Evolutionary conservation across 495 filamentous ascomycete genomes (phyloP).

Genomic region (Neurospora sp.): DNA sequence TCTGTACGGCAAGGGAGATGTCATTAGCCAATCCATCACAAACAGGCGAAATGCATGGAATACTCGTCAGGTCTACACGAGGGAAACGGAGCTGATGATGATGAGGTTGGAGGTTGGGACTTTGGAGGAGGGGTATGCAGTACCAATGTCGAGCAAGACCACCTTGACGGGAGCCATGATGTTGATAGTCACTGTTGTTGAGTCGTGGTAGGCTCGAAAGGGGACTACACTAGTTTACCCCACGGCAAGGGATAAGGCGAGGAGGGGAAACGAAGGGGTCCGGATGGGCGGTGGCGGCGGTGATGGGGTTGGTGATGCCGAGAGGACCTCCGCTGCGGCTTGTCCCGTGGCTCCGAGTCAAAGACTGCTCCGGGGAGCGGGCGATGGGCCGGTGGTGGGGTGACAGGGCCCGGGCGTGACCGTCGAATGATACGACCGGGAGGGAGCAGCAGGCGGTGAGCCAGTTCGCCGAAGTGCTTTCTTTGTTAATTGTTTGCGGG

Average conservation of each 20-base stretch:
- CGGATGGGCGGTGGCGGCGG: not conserved
- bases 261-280: not conserved
- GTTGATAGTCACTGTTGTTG: slow-evolving; percentile 1
- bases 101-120: not conserved
- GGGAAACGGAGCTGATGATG: not conserved
- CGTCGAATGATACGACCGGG: not conserved
- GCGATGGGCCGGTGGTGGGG: not conserved
- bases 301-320: not conserved
- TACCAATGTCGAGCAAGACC: slow-evolving; percentile 43
- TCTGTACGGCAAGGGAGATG: slow-evolving; percentile 34
- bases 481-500: not conserved
- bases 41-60: slow-evolving; percentile 17
- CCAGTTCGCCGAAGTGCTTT: not conserved
- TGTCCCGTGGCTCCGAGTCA: not conserved
- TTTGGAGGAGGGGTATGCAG: slow-evolving; percentile 1
- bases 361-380: not conserved
- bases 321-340: not conserved
- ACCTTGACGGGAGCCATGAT: slow-evolving; percentile 28
- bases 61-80: not conserved
- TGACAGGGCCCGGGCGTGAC: not conserved
- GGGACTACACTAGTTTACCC: not conserved
- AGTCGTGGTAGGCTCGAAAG: not conserved
- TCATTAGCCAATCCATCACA: slow-evolving; percentile 28
- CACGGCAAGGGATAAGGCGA: not conserved
- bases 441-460: not conserved